Conservation (phyloP, 768 basidiomycete species). For the Xerocomus potaroensis region DNA sequence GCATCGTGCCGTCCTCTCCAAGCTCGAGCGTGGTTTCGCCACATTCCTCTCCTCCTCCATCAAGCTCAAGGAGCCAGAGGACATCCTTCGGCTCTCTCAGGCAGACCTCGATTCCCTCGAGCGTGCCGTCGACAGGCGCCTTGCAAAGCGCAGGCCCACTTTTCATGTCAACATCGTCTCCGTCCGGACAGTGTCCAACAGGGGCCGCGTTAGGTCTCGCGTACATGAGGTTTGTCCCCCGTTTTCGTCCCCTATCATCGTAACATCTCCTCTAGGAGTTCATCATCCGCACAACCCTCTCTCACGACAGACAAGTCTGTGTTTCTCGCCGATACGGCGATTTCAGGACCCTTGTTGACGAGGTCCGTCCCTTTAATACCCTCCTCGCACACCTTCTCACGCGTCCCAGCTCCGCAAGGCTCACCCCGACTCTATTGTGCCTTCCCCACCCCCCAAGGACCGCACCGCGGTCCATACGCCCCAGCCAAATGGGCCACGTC, state of each 20-base stretch:
- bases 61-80: slow-evolving; percentile 79
- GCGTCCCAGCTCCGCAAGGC: slow-evolving; percentile 70
- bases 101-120: slow-evolving; percentile 79
- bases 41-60: slow-evolving; percentile 79
- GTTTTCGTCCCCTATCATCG: neutral
- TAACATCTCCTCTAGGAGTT: slow-evolving; percentile 65
- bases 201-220: slow-evolving; percentile 79
- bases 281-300: slow-evolving; percentile 81
- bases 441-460: slow-evolving; percentile 86
- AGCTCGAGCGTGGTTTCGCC: slow-evolving; percentile 79
- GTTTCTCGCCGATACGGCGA: slow-evolving; percentile 95
- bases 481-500: neutral
- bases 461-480: slow-evolving; percentile 54
- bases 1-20: slow-evolving; percentile 64
- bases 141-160: slow-evolving; percentile 43
- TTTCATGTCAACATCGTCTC: slow-evolving; percentile 93
- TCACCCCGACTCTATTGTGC: slow-evolving; percentile 79
- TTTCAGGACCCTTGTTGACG: slow-evolving; percentile 81
- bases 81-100: slow-evolving; percentile 87
- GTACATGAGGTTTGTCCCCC: slow-evolving; percentile 73
- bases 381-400: slow-evolving; percentile 9
- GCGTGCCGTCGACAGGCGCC: slow-evolving; percentile 58
- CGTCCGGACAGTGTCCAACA: slow-evolving; percentile 78
- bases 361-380: slow-evolving; percentile 46
- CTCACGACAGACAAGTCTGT: slow-evolving; percentile 68